Evolutionary conservation across 1,284 basidiomycete genomes (phyloP), one percentile per base, ranked within the genome.

Genomic region (Irpex sp.): DNA sequence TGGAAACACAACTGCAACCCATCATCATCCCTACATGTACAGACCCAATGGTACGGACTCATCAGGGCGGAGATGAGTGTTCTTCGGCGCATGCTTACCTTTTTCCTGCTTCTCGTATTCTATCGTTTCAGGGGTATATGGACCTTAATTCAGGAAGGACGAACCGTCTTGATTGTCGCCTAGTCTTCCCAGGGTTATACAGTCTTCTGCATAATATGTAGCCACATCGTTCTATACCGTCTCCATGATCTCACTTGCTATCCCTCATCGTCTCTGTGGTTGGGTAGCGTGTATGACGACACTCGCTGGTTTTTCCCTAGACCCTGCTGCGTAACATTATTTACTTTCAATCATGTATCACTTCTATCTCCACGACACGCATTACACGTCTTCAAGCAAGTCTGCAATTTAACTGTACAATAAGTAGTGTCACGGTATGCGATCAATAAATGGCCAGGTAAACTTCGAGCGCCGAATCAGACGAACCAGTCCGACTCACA

Each of bases 21-120:
- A 47, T 46, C 80, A 77, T 37, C 49, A 50, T 50, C 60, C 57
- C 60, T 82, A 77, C 68, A 78, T 81, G 73, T 82, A 78, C 63
- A 76, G 78, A 50, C 58, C 53, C 9, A 80, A 78, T 64, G 81
- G 78, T 4, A 50, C 65, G 26, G 53, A 55, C n/a, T 39, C 36
- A 43, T 31, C 61, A 13, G 59, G 54, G 58, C 61, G 66, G 37
- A 55, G 63, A 43, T 55, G 53, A 55, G 31, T 13, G 21, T 35
- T 55, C 53, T 55, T 35, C 9, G 33, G 26, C 33, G 49, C 19
- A 50, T 50, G 17, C 53, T 55, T 19, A 51, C 17, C 21, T 26
- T 33, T 55, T 26, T 35, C n/a, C 15, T 50, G 49, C 49, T 50
- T 50, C 49, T 17, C 49, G 13, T 55, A 55, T 55, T 21, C 53